Base-by-base conservation (phyloP, 352 stramenopile species). In the Globisporangium polare region DNA sequence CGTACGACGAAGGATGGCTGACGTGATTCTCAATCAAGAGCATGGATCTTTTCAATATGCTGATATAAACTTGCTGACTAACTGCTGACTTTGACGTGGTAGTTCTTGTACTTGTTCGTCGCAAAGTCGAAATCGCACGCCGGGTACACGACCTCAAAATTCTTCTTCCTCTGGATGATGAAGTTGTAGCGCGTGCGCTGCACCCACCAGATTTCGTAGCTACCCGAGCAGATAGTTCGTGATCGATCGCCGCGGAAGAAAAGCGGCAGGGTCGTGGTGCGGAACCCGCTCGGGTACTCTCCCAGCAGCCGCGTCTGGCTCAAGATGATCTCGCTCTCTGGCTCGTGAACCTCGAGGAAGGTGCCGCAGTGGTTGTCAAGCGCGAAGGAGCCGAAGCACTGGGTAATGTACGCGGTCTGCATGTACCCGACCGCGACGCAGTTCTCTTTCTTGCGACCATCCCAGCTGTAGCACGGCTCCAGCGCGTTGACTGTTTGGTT, bases 171-270 rank as follows among this genome's bases (percentile, higher is more conserved):
- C 66, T 96, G 78, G 12, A 95, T 73, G 42, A 96, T 86, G 57
- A 88, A 86, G 58, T 90, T 91, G 60, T 86, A 90, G 7, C 74
- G 70, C 52, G 83, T 94, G 57, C 88, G 86, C 53, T 88, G 74
- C 7, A 94, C 87, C 88, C 88, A 96, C 86, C 88, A 96, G 56
- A 96, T 83, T 57, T 94, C 85, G 63, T 94, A 94, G 59, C 75
- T 71, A 4, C 85, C 83, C 22, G 68, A 69, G 60, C 85, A 94
- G 55, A 94, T 74, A 8, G 80, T 92, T 10, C 80, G 75, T 4
- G 53, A 71, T 15, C 62, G 66, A 53, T 94, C 80, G 1, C 86
- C 88, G 45, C 68, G 61, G 59, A 83, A 92, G 55, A 92, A 86
- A 2, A 95, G 62, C 18, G 80, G 83, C 46, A 94, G 42, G 0